Evolutionary conservation across 164 flowering plant species (phyloP).

Genomic region (Dillenia suffruticosa): DNA sequence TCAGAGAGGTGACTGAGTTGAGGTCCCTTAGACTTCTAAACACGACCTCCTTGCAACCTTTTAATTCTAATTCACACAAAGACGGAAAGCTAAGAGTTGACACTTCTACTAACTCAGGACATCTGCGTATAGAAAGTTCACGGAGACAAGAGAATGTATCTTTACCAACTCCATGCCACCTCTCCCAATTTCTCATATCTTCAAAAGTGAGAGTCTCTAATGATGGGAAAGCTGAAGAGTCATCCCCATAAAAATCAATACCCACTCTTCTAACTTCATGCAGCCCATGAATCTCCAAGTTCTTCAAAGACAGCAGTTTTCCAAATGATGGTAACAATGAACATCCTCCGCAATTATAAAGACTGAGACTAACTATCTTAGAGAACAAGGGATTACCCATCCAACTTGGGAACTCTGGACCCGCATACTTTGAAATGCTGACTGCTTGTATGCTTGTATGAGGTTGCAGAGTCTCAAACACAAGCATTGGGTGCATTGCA

Average conservation of each 20-base stretch:
- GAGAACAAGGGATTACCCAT: neutral
- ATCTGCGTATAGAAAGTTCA: neutral
- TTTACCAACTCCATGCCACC: neutral
- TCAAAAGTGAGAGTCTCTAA: constrained; percentile 2
- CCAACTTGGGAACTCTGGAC: constrained; percentile 8
- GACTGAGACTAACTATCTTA: neutral
- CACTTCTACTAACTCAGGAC: neutral
- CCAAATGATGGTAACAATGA: constrained; percentile 6
- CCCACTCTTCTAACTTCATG: neutral
- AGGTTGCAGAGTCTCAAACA: constrained; percentile 7
- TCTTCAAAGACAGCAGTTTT: constrained; percentile 7
- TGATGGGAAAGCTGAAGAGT: neutral
- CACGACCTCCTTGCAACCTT: too few relatives aligned
- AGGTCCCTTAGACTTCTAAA: too few relatives aligned
- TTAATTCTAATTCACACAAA: too few relatives aligned
- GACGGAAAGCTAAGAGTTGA: neutral
- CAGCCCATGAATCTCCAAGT: constrained; percentile 2
- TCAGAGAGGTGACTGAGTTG: too few relatives aligned
- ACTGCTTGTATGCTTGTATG: neutral
- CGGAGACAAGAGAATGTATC: neutral
- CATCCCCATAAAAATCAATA: constrained; percentile 6
- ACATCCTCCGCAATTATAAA: constrained; percentile 3
- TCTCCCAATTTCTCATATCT: constrained; percentile 1
- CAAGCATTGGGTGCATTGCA: neutral
- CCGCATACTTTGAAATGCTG: neutral